A percentile compares a stretch with the other conserved stretches of the same genome.
These are phyloP conservation scores for Xylariaceae sp. DNA, from an alignment of 2,329 filamentous ascomycete genomes.

Conservation along the genomic window DNA sequence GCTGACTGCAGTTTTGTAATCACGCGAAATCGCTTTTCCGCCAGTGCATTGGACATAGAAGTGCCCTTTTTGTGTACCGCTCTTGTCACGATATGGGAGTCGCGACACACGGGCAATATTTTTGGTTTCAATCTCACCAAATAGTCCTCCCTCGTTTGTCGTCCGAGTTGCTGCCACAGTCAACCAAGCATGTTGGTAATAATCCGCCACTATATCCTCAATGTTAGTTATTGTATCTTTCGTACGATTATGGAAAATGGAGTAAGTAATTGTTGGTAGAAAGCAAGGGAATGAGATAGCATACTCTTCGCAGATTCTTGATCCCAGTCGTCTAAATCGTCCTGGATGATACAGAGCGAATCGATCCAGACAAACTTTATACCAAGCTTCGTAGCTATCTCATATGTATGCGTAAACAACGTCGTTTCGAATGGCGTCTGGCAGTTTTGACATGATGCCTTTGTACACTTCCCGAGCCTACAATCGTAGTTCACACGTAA, in stretches of 20 bases:
- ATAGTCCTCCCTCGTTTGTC: neutral
- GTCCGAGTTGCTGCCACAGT: conserved; percentile 5
- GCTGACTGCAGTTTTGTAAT: conserved; percentile 7
- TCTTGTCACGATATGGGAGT: neutral
- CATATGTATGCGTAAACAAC: conserved; percentile 4
- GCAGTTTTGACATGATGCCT: neutral
- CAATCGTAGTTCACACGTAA: conserved; percentile 7
- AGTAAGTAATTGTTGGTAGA: too few species aligned
- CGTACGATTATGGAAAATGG: too few species aligned
- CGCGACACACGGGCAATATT: conserved; percentile 1
- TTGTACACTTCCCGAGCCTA: conserved; percentile 1
- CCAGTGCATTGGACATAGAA: conserved; percentile 8
- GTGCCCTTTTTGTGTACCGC: conserved; percentile 8
- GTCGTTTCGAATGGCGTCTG: neutral
- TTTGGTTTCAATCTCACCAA: conserved; percentile 1
- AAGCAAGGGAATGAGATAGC: too few species aligned
- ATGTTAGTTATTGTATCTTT: too few species aligned
- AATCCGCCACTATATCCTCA: conserved; percentile 5
- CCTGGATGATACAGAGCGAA: conserved; percentile 5
- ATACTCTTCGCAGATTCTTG: conserved; percentile 4
- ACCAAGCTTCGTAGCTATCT: conserved; percentile 3
- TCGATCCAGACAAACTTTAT: conserved; percentile 6
- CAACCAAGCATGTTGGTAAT: conserved; percentile 14
- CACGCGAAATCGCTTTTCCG: neutral
- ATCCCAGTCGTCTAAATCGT: conserved; percentile 7